Conservation (phyloP, 163 green algal species). For the Volvox carteri region DNA sequence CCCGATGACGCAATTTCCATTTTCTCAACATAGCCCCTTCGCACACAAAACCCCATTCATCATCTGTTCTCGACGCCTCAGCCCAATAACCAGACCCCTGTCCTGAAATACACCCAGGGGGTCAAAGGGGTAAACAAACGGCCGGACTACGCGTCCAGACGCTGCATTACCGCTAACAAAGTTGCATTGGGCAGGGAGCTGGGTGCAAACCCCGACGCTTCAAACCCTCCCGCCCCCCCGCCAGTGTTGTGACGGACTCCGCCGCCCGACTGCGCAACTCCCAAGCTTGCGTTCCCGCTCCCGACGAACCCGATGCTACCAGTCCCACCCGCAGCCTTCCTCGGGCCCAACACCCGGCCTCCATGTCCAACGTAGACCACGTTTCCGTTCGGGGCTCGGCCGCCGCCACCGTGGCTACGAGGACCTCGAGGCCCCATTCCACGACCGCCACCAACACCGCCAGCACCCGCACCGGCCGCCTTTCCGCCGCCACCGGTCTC, state of each 20-base stretch:
- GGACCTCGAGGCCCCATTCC: background rate
- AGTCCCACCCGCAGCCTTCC: background rate
- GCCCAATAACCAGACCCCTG: too few species aligned
- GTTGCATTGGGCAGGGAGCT: slow-evolving; percentile 27
- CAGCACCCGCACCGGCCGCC: background rate
- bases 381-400: background rate
- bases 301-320: too few species aligned
- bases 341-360: background rate
- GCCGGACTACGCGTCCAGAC: background rate
- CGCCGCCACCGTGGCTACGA: background rate
- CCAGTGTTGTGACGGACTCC: background rate
- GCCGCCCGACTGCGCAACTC: too few species aligned
- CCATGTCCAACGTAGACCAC: background rate
- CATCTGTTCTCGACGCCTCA: too few species aligned
- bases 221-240: slow-evolving; percentile 10
- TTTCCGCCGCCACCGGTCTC: background rate
- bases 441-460: background rate
- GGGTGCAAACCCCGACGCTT: background rate
- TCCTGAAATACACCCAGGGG: too few species aligned
- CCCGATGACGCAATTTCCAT: too few species aligned
- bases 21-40: too few species aligned
- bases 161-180: slow-evolving; percentile 41
- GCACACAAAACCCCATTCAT: too few species aligned
- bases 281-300: too few species aligned
- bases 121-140: too few species aligned